Evolutionary conservation across 2,329 filamentous ascomycete species (phyloP), one percentile per base, ranked within the genome.

Genomic region (Xylariaceae sp.): DNA sequence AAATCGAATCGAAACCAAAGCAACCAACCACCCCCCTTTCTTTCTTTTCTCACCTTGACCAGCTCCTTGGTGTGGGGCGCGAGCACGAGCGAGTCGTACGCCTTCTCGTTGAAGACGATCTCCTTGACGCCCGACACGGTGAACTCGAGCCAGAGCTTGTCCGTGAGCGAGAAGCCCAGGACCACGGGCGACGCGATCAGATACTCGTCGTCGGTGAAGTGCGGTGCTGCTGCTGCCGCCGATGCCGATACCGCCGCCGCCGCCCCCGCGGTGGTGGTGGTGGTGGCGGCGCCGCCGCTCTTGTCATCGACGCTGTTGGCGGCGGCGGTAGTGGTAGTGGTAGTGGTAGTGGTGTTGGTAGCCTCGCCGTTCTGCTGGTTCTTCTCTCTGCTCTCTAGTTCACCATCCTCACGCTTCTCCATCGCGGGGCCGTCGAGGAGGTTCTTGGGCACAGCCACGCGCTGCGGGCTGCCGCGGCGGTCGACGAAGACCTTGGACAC

Each of bases 131-230:
- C 79, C 0, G 82, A 84, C 14, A 95, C 80, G 0, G 78, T 80
- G 49, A 94, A 87, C 55, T 94, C 86, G 1, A 94, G 72, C 89
- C 88, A 95, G 8, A 86, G 67, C 60, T 94, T 94, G 59, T 94
- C 86, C 1, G 76, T 77, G 55, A 94, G 93, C 1, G 85, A 77
- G 49, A 94, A 94, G 0, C 88, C 89, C 2, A 93, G 71, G 0
- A 94, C 84, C 1, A 93, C 79, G 0, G 88, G 83, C 2, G 84
- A 90, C 2, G 87, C 80, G 31, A 93, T 80, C 5, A 94, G 65
- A 16, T 92, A 80, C 46, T 94, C 84, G 41, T 93, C 86, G 31
- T 92, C 84, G 0, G 72, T 83, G 54, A 92, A 89, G 14, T 73
- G 65, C 2, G 69, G 70, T 13, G 14, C 25, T 13, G 6, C 25